Conservation (phyloP, 1,284 basidiomycete species). For the Ceraceosorus guamensis region DNA sequence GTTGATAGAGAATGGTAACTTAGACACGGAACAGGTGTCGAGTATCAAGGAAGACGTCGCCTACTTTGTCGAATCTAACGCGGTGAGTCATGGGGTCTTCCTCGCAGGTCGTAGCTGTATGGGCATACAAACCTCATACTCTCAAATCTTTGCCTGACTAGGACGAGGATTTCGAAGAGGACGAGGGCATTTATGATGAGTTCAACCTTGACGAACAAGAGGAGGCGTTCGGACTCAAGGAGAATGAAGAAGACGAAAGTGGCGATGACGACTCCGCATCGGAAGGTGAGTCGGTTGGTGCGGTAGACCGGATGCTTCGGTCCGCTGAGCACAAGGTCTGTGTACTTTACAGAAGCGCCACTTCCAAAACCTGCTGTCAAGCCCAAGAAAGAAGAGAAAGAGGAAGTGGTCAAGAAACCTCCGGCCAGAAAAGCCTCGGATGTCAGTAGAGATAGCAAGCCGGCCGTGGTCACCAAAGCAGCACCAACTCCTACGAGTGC, state of each 20-base stretch:
- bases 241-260: conserved; percentile 60
- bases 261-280: conserved; percentile 53
- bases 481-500: no score
- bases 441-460: background rate
- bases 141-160: conserved; percentile 43
- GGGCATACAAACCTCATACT: background rate
- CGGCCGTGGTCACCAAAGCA: no score
- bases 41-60: conserved; percentile 86
- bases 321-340: background rate
- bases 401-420: conserved; percentile 15
- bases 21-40: conserved; percentile 72
- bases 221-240: conserved; percentile 52
- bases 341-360: conserved; percentile 15
- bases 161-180: conserved; percentile 97
- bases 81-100: conserved; percentile 49
- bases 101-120: background rate
- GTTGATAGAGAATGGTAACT: conserved; percentile 85
- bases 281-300: conserved; percentile 36
- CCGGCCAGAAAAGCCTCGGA: background rate
- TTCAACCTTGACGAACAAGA: conserved; percentile 91
- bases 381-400: conserved; percentile 22
- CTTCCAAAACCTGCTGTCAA: conserved; percentile 12
- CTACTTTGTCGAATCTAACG: conserved; percentile 95
- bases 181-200: conserved; percentile 96
- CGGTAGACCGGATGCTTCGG: background rate